Conservation (phyloP, 768 basidiomycete species). For the Boletellus ananas region DNA sequence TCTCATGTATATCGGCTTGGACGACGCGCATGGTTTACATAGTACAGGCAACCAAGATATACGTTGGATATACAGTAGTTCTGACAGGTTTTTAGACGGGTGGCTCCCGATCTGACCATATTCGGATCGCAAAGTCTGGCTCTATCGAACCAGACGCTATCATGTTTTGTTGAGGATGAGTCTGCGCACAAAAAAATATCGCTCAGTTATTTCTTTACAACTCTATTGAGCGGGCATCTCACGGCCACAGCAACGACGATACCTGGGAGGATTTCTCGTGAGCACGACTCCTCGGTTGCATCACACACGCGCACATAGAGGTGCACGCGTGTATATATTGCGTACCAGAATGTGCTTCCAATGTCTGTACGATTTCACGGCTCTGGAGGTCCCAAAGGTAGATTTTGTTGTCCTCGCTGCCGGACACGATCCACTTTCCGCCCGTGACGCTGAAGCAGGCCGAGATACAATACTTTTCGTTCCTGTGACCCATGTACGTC, state of each 20-base stretch:
- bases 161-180: slow-evolving; percentile 81
- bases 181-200: slow-evolving; percentile 38
- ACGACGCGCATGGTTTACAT: slow-evolving; percentile 2
- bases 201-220: neutral
- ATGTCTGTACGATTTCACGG: slow-evolving; percentile 75
- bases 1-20: slow-evolving; percentile 8
- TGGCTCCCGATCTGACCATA: slow-evolving; percentile 65
- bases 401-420: slow-evolving; percentile 86
- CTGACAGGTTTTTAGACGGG: slow-evolving; percentile 5
- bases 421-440: slow-evolving; percentile 87
- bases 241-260: slow-evolving; percentile 82
- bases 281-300: neutral
- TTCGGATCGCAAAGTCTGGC: slow-evolving; percentile 72
- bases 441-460: slow-evolving; percentile 83
- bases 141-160: slow-evolving; percentile 88
- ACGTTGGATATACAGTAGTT: neutral
- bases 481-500: slow-evolving; percentile 81
- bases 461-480: slow-evolving; percentile 79
- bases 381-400: slow-evolving; percentile 92
- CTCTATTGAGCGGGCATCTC: slow-evolving; percentile 35
- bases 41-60: slow-evolving; percentile 1
- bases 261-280: slow-evolving; percentile 17
- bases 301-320: too few relatives aligned
- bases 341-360: slow-evolving; percentile 72
- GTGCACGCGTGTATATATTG: neutral